Base-by-base conservation (phyloP, 129 eudicot species). In the Ambrosia trifida region DNA sequence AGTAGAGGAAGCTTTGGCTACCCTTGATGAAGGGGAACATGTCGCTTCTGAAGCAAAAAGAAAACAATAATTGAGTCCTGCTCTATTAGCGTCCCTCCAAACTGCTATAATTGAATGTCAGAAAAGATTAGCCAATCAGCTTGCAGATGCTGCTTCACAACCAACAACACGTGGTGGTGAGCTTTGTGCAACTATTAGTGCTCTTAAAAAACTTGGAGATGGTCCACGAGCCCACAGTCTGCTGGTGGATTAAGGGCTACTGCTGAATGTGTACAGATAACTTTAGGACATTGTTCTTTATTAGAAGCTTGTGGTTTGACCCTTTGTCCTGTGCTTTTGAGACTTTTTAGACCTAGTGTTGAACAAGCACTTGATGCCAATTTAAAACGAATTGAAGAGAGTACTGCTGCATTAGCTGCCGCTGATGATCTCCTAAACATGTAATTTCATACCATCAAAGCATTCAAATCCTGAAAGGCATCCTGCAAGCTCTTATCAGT, bases 191-290 rank as follows among this genome's bases (percentile, higher is more conserved):
- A 87, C 99, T 46, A 87, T 90, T 69, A 78, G 80, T 66, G 96
- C 97, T 77, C 97, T 94, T 52, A 90, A 90, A 81, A 84, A 74
- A 75, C 91, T 94, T 18, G 99, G 99, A 45, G 99, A 94, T 80
- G 99, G 97, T 8, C 91, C 99, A 13, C 97, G 96, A 58, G 99
- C 97, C 70, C 99, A 94, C 80, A 83, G 77, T 77, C 70, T 94
- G 98, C 97, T 71, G 98, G 98, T 40, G 98, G 98, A 43, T 75
- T 94, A 75, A 82, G 97, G 73, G 96, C 98, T 70, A 97, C 97
- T 76, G 97, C 96, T 64, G 97, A 94, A 85, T 94, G 99, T 70
- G 99, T 87, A 52, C 99, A 94, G 56, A 90, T 94, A 76, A 97
- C 99, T 80, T 61, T 94, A 69, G 99, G 99, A 53, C 99, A 94